These are phyloP conservation scores for Gynochthodes officinalis DNA, from an alignment of 257 asterid genomes.

Conservation along the genomic window DNA sequence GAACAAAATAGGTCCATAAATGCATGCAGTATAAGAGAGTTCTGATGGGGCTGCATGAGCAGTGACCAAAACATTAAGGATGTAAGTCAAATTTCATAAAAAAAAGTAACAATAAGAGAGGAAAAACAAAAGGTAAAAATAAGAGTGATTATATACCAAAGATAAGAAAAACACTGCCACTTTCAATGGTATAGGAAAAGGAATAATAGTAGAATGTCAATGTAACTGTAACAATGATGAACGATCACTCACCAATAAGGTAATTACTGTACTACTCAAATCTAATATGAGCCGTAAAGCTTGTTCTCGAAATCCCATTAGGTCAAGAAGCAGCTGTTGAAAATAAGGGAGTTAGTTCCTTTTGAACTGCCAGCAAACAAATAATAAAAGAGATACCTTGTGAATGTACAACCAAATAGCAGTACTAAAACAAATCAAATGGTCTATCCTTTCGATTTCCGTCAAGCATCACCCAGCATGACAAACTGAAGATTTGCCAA, in stretches of 20 bases:
- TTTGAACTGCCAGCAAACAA: neutral
- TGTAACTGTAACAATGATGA: slow-evolving; percentile 11
- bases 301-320: slow-evolving; percentile 97
- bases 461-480: neutral
- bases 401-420: neutral
- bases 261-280: slow-evolving; percentile 96
- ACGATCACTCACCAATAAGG: slow-evolving; percentile 79
- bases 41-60: slow-evolving; percentile 92
- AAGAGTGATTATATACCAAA: neutral
- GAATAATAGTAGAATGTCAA: neutral
- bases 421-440: neutral
- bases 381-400: neutral
- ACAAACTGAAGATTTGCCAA: neutral
- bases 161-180: neutral
- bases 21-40: slow-evolving; percentile 92
- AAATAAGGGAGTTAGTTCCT: slow-evolving; percentile 23
- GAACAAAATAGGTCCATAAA: slow-evolving; percentile 99
- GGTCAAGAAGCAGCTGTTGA: slow-evolving; percentile 92
- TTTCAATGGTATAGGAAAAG: neutral
- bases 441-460: neutral
- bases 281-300: slow-evolving; percentile 96
- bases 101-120: no score
- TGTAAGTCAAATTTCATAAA: neutral
- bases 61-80: slow-evolving; percentile 23
- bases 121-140: no score